phyloP scores from a whole-genome alignment of 2,329 filamentous ascomycete species.

The Mycogone perniciosa region DNA sequence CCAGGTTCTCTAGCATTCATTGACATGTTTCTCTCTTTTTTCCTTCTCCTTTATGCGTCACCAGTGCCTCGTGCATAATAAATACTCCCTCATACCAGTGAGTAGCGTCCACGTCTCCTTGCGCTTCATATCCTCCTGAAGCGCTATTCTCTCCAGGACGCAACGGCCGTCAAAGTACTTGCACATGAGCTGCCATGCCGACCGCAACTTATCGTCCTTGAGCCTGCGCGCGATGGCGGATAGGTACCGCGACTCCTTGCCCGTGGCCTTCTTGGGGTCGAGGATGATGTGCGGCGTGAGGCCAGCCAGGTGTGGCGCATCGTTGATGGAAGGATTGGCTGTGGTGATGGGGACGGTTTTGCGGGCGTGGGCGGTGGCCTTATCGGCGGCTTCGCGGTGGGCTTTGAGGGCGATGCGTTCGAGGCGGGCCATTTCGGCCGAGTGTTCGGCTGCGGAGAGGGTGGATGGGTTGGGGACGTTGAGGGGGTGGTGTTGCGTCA shows the following conservation, averaged over 20 bases:
- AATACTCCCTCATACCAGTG: slow-evolving; percentile 59
- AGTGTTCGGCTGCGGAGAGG: slow-evolving; percentile 40
- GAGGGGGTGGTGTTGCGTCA: slow-evolving; percentile 16
- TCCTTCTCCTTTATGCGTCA: slow-evolving; percentile 27
- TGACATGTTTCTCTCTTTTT: neutral
- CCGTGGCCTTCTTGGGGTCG: slow-evolving; percentile 71
- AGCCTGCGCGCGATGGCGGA: slow-evolving; percentile 52
- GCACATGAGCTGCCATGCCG: slow-evolving; percentile 66
- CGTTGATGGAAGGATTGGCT: slow-evolving; percentile 49
- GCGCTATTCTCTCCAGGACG: slow-evolving; percentile 77
- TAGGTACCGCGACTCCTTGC: slow-evolving; percentile 68
- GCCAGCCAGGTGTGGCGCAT: slow-evolving; percentile 49
- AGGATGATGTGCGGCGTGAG: slow-evolving; percentile 63
- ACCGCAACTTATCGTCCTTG: slow-evolving; percentile 50
- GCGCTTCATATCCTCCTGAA: slow-evolving; percentile 80
- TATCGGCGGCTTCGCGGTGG: slow-evolving; percentile 49
- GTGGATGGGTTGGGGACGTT: slow-evolving; percentile 16
- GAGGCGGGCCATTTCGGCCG: slow-evolving; percentile 55
- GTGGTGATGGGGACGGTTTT: slow-evolving; percentile 44
- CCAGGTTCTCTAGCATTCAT: neutral
- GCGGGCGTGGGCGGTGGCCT: slow-evolving; percentile 49
- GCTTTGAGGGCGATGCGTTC: slow-evolving; percentile 51
- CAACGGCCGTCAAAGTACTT: slow-evolving; percentile 85
- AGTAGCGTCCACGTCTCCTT: slow-evolving; percentile 69
- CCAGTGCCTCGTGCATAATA: slow-evolving; percentile 66